Evolutionary conservation across 345 rosid genomes (phyloP).

Genomic region (Brassica incana): DNA sequence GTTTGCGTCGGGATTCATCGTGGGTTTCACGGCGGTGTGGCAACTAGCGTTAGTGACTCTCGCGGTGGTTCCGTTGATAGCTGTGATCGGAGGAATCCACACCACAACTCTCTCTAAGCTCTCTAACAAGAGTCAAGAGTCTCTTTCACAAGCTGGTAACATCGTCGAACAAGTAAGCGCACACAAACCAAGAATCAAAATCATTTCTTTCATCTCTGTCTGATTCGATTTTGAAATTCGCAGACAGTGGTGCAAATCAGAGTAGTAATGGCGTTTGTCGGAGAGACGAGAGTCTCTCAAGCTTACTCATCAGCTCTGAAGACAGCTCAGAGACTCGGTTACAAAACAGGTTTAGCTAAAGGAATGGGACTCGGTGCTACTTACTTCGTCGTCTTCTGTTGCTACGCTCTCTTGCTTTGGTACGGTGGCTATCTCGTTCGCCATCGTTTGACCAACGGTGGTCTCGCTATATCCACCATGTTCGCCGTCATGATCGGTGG

Average conservation of each 20-base stretch:
- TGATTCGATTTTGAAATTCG: not conserved
- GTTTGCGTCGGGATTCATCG: slow-evolving; percentile 87
- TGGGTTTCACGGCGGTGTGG: slow-evolving; percentile 99
- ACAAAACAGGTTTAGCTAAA: not conserved
- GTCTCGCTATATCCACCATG: not conserved
- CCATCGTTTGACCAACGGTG: not conserved
- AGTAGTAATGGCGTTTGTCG: not conserved
- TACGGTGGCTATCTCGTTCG: not conserved
- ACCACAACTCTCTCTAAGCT: slow-evolving; percentile 76
- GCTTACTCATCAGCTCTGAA: not conserved
- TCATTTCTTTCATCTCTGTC: not conserved
- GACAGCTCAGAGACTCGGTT: not conserved
- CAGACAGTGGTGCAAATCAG: not conserved
- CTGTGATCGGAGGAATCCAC: slow-evolving; percentile 87
- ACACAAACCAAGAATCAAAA: not conserved
- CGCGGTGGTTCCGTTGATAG: slow-evolving; percentile 96
- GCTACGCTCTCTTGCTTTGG: not conserved
- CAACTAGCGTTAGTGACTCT: slow-evolving; percentile 87
- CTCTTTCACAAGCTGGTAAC: slow-evolving; percentile 90
- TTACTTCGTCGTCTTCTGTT: not conserved
- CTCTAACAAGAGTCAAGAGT: slow-evolving; percentile 75
- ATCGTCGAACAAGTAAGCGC: slow-evolving; percentile 52
- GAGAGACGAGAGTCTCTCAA: not conserved
- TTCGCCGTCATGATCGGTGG: slow-evolving; percentile 5
- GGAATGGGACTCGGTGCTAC: not conserved